Conservation (phyloP, 257 asterid species). For the Salvia rosmarinus region DNA sequence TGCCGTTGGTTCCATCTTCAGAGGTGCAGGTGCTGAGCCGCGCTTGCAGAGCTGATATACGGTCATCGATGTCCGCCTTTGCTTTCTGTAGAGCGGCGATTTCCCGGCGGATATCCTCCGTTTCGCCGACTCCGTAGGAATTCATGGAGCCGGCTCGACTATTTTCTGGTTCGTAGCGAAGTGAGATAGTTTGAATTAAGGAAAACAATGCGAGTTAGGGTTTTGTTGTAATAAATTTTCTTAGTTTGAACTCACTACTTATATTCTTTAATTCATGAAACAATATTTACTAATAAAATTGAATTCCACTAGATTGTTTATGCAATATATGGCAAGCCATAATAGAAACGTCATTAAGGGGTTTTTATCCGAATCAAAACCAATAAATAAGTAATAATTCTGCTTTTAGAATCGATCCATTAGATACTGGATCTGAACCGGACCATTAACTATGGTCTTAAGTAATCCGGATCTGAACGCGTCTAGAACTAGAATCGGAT, state of each 20-base stretch:
- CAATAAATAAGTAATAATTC: too few relatives aligned
- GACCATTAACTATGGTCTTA: too few relatives aligned
- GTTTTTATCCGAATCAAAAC: too few relatives aligned
- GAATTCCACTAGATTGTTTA: too few relatives aligned
- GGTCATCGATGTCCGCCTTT: constrained; percentile 51
- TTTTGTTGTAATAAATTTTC: not conserved
- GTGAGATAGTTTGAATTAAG: not conserved
- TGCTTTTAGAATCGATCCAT: too few relatives aligned
- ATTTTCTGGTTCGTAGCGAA: not conserved
- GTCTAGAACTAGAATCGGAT: too few relatives aligned
- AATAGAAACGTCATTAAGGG: too few relatives aligned
- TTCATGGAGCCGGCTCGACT: constrained; percentile 42
- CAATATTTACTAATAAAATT: too few relatives aligned
- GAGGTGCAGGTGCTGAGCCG: constrained; percentile 46
- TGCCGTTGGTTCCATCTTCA: constrained; percentile 28
- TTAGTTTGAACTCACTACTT: not conserved
- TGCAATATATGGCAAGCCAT: too few relatives aligned
- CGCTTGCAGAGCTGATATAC: constrained; percentile 63
- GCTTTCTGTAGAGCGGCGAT: constrained; percentile 52
- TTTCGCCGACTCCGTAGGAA: constrained; percentile 37
- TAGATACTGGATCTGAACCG: too few relatives aligned
- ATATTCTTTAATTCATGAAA: too few relatives aligned
- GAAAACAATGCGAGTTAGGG: not conserved
- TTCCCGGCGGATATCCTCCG: constrained; percentile 56
- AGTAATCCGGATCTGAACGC: too few relatives aligned